Conservation (phyloP, 106 monocot species). For the Xerophyta viscosa region DNA sequence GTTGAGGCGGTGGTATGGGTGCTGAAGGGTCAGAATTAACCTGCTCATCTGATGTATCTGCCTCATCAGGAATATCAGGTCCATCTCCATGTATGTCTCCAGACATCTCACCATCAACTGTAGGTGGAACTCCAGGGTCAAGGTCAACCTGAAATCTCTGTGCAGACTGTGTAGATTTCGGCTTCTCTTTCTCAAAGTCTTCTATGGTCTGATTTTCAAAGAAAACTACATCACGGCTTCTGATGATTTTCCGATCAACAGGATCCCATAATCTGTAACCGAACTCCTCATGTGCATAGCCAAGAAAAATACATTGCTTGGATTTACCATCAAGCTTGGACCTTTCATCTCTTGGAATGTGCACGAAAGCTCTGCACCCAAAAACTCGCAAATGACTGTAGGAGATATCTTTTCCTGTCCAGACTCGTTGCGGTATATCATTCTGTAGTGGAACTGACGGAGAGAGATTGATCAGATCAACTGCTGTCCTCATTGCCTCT, state of each 20-base stretch:
- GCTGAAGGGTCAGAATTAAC: not conserved
- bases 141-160: not conserved
- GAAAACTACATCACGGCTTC: conserved; percentile 2
- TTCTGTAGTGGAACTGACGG: not conserved
- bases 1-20: not conserved
- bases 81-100: not conserved
- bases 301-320: conserved; percentile 5
- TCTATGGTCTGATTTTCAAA: conserved; percentile 5
- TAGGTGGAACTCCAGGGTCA: not conserved
- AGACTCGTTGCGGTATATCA: conserved; percentile 5
- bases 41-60: not conserved
- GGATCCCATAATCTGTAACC: not conserved
- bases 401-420: conserved; percentile 6
- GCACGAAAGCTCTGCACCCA: conserved; percentile 1
- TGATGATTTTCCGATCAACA: conserved; percentile 1
- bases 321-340: conserved; percentile 7
- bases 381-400: conserved; percentile 3
- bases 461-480: conserved; percentile 7
- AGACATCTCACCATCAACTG: not conserved
- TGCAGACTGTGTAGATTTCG: not conserved
- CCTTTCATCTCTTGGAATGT: conserved; percentile 7
- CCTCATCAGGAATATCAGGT: not conserved
- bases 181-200: conserved; percentile 1
- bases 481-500: conserved; percentile 12
- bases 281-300: conserved; percentile 6